These are phyloP conservation scores for Phytophthora tubulina DNA, from an alignment of 352 stramenopile species.

Conservation along the genomic window DNA sequence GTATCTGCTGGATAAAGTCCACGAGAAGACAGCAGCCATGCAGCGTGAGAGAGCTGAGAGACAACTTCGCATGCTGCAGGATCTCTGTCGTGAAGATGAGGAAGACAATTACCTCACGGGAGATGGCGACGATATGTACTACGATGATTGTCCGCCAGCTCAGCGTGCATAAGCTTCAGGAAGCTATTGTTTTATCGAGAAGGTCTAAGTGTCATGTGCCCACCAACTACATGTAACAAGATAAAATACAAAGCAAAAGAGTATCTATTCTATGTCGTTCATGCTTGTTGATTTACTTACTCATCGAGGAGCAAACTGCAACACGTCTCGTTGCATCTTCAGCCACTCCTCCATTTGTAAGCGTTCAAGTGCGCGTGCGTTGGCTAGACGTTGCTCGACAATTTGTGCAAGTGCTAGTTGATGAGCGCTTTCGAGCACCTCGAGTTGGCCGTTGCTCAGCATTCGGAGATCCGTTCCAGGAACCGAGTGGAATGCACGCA, in stretches of 20 bases:
- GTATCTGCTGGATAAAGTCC: conserved; percentile 87
- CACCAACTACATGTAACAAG: conserved; percentile 1
- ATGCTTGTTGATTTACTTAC: background rate
- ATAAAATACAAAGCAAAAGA: conserved; percentile 38
- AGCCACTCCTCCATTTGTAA: conserved; percentile 78
- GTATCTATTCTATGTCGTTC: conserved; percentile 35
- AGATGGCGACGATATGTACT: conserved; percentile 47
- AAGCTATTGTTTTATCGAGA: conserved; percentile 4
- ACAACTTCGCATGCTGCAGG: conserved; percentile 79
- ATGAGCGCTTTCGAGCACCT: conserved; percentile 76
- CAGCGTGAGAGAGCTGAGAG: conserved; percentile 83
- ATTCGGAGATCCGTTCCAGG: conserved; percentile 57
- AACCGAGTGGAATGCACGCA: conserved; percentile 59
- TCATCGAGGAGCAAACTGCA: conserved; percentile 51
- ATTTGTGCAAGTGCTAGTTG: conserved; percentile 67
- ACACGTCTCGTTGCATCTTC: conserved; percentile 72
- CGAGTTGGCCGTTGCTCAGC: conserved; percentile 81
- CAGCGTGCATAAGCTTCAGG: conserved; percentile 24
- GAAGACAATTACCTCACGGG: conserved; percentile 37
- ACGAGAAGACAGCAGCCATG: conserved; percentile 82
- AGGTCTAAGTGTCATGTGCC: background rate
- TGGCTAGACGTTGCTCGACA: conserved; percentile 64
- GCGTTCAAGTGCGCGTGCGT: conserved; percentile 68
- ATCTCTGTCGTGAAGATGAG: conserved; percentile 59
- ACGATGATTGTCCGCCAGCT: conserved; percentile 33